phyloP scores from a whole-genome alignment of 139 green algal species.

The Picochlorum sp. region DNA sequence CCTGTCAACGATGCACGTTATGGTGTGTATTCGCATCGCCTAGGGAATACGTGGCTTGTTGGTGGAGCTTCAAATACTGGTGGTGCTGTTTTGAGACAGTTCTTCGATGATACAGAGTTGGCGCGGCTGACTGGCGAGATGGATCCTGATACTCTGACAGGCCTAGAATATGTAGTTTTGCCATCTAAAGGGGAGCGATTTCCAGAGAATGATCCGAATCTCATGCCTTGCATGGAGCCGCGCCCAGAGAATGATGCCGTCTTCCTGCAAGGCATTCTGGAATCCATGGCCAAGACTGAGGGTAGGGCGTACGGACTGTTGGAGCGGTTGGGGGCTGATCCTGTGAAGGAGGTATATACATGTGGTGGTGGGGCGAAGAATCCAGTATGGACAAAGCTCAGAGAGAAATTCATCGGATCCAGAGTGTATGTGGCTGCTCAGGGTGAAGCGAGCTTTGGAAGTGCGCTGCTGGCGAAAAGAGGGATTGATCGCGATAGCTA shows the following conservation, averaged over 20 bases:
- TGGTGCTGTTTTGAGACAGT: constrained; percentile 69
- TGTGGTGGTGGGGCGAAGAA: constrained; percentile 76
- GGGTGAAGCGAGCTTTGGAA: constrained; percentile 63
- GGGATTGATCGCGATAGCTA: constrained; percentile 7
- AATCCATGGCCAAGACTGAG: constrained; percentile 78
- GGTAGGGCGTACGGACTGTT: constrained; percentile 54
- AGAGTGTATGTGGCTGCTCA: constrained; percentile 49
- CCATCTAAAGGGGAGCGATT: constrained; percentile 73
- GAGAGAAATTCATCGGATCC: constrained; percentile 52
- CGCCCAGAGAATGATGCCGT: constrained; percentile 53
- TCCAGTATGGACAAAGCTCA: constrained; percentile 60
- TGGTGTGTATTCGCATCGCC: constrained; percentile 90
- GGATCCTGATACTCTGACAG: constrained; percentile 33
- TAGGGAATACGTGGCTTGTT: constrained; percentile 82
- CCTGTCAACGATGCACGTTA: constrained; percentile 76
- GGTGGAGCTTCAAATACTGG: constrained; percentile 88
- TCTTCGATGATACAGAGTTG: constrained; percentile 72
- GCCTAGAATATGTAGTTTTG: constrained; percentile 86
- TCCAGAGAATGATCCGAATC: constrained; percentile 67
- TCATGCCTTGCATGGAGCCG: constrained; percentile 52
- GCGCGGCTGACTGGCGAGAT: constrained; percentile 51
- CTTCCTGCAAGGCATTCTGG: constrained; percentile 78
- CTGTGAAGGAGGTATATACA: constrained; percentile 50
- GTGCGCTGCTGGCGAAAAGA: constrained; percentile 57
- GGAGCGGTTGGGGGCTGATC: constrained; percentile 49